Evolutionary conservation across 2,329 filamentous ascomycete species (phyloP), one percentile per base, ranked within the genome.

Genomic region (Exophiala oligosperma): DNA sequence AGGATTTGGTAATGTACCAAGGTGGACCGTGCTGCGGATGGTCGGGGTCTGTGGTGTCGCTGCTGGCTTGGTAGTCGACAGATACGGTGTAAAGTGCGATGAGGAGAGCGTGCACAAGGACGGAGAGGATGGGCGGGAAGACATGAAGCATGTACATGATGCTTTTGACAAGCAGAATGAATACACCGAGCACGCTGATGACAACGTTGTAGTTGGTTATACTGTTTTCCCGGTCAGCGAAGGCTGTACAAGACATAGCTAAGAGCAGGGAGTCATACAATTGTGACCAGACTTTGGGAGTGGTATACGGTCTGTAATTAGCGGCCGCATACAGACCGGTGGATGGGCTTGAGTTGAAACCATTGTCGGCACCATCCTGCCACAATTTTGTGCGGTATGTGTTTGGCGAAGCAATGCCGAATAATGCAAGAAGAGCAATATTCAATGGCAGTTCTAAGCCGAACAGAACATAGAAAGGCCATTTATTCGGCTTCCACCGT

Each of bases 1-100:
- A 87, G 64, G 73, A 81, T 70, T 86, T 85, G 52, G 81, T 81
- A 64, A 87, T 81, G 67, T 86, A 86, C 84, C 84, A 87, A 6
- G 84, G 83, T 17, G 82, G 71, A 32, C 84, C 83, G 6, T 75
- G 73, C 61, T 84, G 81, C 2, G 73, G 75, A 60, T 81, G 80
- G 1, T 73, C 65, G 1, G 80, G 78, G 66, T 87, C 84, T 59
- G 79, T 82, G 65, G 76, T 83, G 68, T 87, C 84, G 52, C 80
- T 77, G 44, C 79, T 78, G 9, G 79, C 81, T 69, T 87, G 84
- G 55, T 77, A 80, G 59, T 79, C 73, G 35, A 83, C 76, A 52
- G 80, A 79, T 58, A 80, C 76, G n/a, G 81, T 74, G 69, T 81
- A 87, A 14, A 87, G 71, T 3, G 73, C 73, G 41, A 82, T 67